These are phyloP conservation scores for Coleophoma crateriformis DNA, from an alignment of 2,329 filamentous ascomycete species.

Conservation along the genomic window DNA sequence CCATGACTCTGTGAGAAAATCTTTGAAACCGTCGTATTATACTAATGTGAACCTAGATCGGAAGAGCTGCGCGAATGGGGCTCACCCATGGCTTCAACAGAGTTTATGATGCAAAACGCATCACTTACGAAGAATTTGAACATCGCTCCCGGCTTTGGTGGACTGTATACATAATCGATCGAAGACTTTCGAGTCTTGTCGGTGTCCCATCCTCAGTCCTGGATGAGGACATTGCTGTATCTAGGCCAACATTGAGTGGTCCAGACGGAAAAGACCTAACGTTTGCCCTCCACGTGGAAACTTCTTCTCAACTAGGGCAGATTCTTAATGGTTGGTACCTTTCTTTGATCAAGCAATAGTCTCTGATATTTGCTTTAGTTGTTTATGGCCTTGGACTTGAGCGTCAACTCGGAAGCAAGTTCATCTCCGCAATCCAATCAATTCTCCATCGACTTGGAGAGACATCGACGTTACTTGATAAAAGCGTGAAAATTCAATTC, in stretches of 20 bases:
- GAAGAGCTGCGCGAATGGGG: not conserved
- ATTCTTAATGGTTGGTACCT: not conserved
- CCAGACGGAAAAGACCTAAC: not conserved
- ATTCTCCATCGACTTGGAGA: not conserved
- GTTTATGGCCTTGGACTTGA: slow-evolving; percentile 1
- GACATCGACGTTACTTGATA: not conserved
- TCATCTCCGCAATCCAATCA: not conserved
- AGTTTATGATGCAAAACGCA: not conserved
- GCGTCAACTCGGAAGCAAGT: not conserved
- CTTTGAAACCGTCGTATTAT: too few relatives aligned
- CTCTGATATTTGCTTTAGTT: not conserved
- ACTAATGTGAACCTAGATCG: not conserved
- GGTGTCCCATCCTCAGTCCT: not conserved
- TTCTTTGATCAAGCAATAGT: not conserved
- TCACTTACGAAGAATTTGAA: not conserved
- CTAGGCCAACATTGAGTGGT: not conserved
- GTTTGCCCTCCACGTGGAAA: not conserved
- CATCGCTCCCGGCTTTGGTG: not conserved
- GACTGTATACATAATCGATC: not conserved
- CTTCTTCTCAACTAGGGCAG: not conserved
- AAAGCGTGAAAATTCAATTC: not conserved
- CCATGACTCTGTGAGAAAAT: not conserved
- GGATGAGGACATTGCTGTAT: not conserved
- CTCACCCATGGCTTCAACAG: not conserved
- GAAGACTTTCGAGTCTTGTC: not conserved